These are phyloP conservation scores for Moesziomyces sp. DNA, from an alignment of 1,284 basidiomycete species.

Conservation along the genomic window DNA sequence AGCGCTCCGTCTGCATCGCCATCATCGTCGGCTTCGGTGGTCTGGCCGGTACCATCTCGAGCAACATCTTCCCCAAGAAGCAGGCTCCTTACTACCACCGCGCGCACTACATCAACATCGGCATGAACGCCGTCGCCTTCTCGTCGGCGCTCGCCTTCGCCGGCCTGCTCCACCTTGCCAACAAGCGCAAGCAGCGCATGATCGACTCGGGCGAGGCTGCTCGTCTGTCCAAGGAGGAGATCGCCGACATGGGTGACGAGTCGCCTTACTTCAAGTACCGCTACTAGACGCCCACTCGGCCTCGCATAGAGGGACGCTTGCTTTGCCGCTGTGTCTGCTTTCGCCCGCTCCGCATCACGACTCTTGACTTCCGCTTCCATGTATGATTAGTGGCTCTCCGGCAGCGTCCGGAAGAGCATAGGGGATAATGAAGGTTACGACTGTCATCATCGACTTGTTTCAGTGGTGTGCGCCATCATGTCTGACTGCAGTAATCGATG, in stretches of 20 bases:
- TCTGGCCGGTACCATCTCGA: constrained; percentile 53
- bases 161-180: constrained; percentile 43
- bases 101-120: constrained; percentile 56
- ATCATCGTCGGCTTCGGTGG: constrained; percentile 56
- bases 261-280: constrained; percentile 60
- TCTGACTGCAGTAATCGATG: too few relatives aligned
- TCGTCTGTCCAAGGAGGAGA: constrained; percentile 30
- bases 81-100: constrained; percentile 51
- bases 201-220: constrained; percentile 55
- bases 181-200: constrained; percentile 46
- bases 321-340: not conserved
- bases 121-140: constrained; percentile 43
- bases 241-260: constrained; percentile 53
- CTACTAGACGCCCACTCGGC: constrained; percentile 30
- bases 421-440: not conserved
- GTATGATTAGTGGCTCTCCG: not conserved
- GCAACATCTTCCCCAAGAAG: constrained; percentile 55
- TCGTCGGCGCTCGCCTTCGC: constrained; percentile 41
- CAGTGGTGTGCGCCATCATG: too few relatives aligned
- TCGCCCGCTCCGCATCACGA: not conserved
- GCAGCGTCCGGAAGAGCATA: not conserved
- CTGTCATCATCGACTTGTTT: not conserved
- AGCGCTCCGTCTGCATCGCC: constrained; percentile 53
- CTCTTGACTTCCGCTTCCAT: not conserved
- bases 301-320: not conserved